A percentile compares a stretch with the other conserved stretches of the same genome.
phyloP scores from a whole-genome alignment of 2,329 filamentous ascomycete genomes.

The Stagonosporopsis vannaccii region DNA sequence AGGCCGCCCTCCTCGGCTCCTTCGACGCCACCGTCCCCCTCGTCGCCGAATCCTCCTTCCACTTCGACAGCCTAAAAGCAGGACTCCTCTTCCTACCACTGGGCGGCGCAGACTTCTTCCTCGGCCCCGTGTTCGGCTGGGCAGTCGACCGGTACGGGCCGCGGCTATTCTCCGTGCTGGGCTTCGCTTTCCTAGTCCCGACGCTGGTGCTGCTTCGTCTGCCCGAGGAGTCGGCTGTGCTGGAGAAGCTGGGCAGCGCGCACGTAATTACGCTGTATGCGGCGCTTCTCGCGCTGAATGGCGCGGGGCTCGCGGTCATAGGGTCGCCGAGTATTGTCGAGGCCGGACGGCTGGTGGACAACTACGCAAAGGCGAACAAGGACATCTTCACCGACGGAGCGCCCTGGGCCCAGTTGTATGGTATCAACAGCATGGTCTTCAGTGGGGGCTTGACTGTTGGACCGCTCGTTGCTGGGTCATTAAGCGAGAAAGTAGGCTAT shows the following conservation, averaged over 20 bases:
- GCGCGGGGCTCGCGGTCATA: conserved; percentile 62
- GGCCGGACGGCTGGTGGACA: conserved; percentile 62
- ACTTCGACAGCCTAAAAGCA: conserved; percentile 53
- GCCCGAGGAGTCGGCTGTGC: conserved; percentile 33
- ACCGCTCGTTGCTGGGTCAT: conserved; percentile 62
- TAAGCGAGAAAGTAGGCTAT: conserved; percentile 63
- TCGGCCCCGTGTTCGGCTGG: conserved; percentile 58
- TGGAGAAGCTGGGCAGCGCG: conserved; percentile 21
- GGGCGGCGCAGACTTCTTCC: conserved; percentile 53
- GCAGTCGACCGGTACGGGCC: conserved; percentile 57
- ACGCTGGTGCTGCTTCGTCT: conserved; percentile 54
- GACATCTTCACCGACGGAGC: conserved; percentile 62
- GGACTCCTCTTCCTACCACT: conserved; percentile 58
- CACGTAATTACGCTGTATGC: conserved; percentile 53
- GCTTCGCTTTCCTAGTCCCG: conserved; percentile 54
- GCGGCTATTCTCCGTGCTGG: conserved; percentile 51
- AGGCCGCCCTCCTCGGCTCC: conserved; percentile 50
- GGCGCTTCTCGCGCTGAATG: conserved; percentile 56
- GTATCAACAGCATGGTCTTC: conserved; percentile 69
- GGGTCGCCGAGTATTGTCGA: conserved; percentile 65
- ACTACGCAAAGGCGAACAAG: conserved; percentile 63
- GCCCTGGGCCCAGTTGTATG: conserved; percentile 71
- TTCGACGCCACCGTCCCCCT: conserved; percentile 60
- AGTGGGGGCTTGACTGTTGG: conserved; percentile 66
- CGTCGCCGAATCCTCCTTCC: conserved; percentile 52